Evolutionary conservation across 1,284 basidiomycete species (phyloP), one percentile per base, ranked within the genome.

Genomic region (Puccinia brachypodii): DNA sequence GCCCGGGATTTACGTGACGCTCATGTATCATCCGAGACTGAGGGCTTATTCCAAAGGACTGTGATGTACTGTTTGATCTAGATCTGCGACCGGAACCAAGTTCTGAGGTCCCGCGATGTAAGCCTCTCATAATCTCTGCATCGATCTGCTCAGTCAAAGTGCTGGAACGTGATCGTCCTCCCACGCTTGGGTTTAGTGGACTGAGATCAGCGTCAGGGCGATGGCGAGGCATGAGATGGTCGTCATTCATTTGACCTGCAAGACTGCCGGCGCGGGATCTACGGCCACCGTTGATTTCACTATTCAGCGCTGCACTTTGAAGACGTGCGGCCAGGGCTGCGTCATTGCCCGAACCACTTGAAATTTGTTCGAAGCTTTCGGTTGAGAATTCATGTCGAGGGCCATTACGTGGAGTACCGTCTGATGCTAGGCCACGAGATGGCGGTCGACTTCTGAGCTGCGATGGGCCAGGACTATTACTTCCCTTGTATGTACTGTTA

Each of bases 301-400:
- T 74, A 16, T 81, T 81, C 0, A 81, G 42, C 7, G 78, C 78
- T 31, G 78, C 78, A 66, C 69, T 73, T 25, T 81, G 78, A 36
- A 81, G 68, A 31, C 78, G 66, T 25, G 78, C 71, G 16, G 78
- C 38, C 40, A 81, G 50, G 14, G 71, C 31, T 3, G 31, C 69
- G 28, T 81, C 71, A 53, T 66, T 62, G 19, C 22, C 25, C 2
- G 44, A 44, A 31, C 9, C 22, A n/a, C 53, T 56, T 58, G 53
- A 74, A 60, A 38, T 38, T 28, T 42, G 47, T 19, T 58, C 19
- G n/a, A 31, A 22, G 64, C 36, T 33, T 28, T 60, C 60, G n/a
- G 40, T n/a, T 74, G 58, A 36, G 38, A 42, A 74, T 36, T 56
- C 72, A 38, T 28, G 22, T 28, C 36, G 53, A 28, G 22, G 71